Conservation (phyloP, 768 basidiomycete species). For the Pleurotus platypus region DNA sequence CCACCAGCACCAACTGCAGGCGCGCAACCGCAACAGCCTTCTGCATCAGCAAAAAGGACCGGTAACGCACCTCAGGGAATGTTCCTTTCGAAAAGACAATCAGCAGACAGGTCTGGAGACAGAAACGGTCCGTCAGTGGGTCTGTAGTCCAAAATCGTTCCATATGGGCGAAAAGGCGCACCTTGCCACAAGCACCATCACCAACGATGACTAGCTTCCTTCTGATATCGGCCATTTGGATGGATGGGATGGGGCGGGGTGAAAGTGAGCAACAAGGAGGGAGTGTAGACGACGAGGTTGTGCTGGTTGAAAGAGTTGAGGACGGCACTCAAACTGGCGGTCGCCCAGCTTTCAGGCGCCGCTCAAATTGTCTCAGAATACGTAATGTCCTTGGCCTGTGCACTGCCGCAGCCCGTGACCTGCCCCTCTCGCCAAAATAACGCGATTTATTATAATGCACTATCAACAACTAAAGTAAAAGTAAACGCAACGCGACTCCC, state of each 20-base stretch:
- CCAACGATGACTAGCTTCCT: slow-evolving; percentile 99
- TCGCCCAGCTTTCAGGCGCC: too few relatives aligned
- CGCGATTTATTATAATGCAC: too few relatives aligned
- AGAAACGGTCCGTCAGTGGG: slow-evolving; percentile 15
- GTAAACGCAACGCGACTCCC: too few relatives aligned
- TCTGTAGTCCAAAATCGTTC: neutral
- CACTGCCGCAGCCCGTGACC: too few relatives aligned
- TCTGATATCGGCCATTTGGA: slow-evolving; percentile 91
- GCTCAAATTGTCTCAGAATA: too few relatives aligned
- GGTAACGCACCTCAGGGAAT: slow-evolving; percentile 78
- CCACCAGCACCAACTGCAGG: neutral
- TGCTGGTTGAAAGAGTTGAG: slow-evolving; percentile 10
- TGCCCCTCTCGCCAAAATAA: too few relatives aligned
- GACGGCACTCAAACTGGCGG: neutral
- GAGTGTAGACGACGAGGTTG: neutral
- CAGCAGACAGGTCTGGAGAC: slow-evolving; percentile 77
- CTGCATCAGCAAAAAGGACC: neutral
- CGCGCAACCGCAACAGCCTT: neutral
- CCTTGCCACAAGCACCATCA: slow-evolving; percentile 97
- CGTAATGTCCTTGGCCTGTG: too few relatives aligned
- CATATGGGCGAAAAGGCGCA: slow-evolving; percentile 22
- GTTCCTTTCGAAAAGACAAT: slow-evolving; percentile 97
- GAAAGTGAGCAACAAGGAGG: slow-evolving; percentile 1
- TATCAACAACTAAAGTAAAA: too few relatives aligned
- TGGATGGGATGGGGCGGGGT: neutral